A percentile compares a stretch with the other conserved stretches of the same genome.
These are phyloP conservation scores for Fusarium sp. DNA, from an alignment of 2,329 filamentous ascomycete genomes.

Conservation along the genomic window DNA sequence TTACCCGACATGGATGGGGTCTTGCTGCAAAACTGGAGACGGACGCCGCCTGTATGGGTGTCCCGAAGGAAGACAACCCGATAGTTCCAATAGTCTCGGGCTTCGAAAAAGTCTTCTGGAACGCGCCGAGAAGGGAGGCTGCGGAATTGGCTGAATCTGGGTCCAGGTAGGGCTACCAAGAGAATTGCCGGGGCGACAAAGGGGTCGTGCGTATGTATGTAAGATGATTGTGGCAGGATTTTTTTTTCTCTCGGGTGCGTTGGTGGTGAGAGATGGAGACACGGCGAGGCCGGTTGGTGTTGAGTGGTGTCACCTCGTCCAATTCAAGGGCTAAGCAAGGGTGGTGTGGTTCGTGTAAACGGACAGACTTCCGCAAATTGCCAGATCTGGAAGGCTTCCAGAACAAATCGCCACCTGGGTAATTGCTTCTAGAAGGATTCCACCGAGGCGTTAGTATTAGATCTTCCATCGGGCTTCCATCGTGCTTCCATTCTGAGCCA, in stretches of 20 bases:
- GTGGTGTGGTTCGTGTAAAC: constrained; percentile 39
- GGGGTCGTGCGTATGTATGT: constrained; percentile 24
- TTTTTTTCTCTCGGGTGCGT: constrained; percentile 20
- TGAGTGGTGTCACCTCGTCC: constrained; percentile 40
- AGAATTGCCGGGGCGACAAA: constrained; percentile 21
- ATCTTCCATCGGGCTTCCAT: constrained; percentile 6
- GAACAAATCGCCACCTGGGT: constrained; percentile 39
- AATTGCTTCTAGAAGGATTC: constrained; percentile 44
- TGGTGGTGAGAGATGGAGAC: constrained; percentile 49
- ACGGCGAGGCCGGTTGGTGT: constrained; percentile 49
- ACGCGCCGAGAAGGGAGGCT: constrained; percentile 21
- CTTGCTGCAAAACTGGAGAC: constrained; percentile 33
- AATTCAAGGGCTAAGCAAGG: constrained; percentile 25
- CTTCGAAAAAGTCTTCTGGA: constrained; percentile 39
- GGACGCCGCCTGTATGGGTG: constrained; percentile 20
- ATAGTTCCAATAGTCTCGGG: constrained; percentile 31
- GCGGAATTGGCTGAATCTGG: constrained; percentile 31
- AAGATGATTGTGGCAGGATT: constrained; percentile 34
- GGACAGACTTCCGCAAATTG: constrained; percentile 1
- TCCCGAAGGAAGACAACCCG: constrained; percentile 23
- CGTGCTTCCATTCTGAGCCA: constrained; percentile 29
- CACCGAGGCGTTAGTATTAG: not conserved
- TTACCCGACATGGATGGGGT: constrained; percentile 22
- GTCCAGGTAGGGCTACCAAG: constrained; percentile 3
- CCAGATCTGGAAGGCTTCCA: constrained; percentile 47